Evolutionary conservation across 2,329 filamentous ascomycete species (phyloP).

Genomic region (Thermothelomyces thermophilus): DNA sequence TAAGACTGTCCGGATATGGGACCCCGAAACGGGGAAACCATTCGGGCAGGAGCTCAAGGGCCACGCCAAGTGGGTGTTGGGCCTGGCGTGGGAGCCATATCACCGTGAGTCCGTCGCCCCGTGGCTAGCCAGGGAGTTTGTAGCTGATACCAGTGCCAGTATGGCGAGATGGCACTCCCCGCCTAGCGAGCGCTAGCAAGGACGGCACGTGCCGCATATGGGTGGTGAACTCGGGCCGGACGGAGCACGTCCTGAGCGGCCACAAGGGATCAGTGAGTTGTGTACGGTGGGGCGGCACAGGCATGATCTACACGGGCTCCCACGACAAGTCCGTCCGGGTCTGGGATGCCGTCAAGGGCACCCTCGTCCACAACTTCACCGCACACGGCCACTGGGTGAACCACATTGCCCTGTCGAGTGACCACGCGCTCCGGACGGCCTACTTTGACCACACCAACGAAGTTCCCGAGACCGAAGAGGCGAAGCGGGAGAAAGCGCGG

Average conservation of each 20-base stretch:
- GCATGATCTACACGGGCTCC: slow-evolving; percentile 73
- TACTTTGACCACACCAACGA: slow-evolving; percentile 76
- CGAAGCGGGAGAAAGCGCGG: slow-evolving; percentile 67
- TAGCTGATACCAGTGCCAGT: slow-evolving; percentile 28
- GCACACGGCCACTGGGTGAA: slow-evolving; percentile 91
- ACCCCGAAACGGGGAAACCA: slow-evolving; percentile 71
- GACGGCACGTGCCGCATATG: slow-evolving; percentile 84
- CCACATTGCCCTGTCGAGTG: slow-evolving; percentile 86
- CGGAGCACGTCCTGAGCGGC: slow-evolving; percentile 76
- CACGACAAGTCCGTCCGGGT: slow-evolving; percentile 91
- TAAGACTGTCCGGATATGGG: slow-evolving; percentile 84
- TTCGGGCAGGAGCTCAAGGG: slow-evolving; percentile 70
- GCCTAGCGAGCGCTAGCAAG: slow-evolving; percentile 81
- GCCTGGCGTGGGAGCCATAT: slow-evolving; percentile 87
- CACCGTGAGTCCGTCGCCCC: slow-evolving; percentile 42
- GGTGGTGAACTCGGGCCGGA: slow-evolving; percentile 70
- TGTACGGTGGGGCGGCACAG: slow-evolving; percentile 90
- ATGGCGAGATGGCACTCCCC: slow-evolving; percentile 65
- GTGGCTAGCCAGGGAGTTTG: no score
- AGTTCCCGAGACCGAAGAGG: slow-evolving; percentile 61
- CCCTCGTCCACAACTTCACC: slow-evolving; percentile 66
- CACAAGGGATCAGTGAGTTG: slow-evolving; percentile 87
- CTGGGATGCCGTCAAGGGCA: slow-evolving; percentile 77
- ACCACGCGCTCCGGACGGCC: slow-evolving; percentile 78
- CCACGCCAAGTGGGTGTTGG: slow-evolving; percentile 84